These are phyloP conservation scores for Mycosphaerella sp. DNA, from an alignment of 2,329 filamentous ascomycete genomes.

Conservation along the genomic window DNA sequence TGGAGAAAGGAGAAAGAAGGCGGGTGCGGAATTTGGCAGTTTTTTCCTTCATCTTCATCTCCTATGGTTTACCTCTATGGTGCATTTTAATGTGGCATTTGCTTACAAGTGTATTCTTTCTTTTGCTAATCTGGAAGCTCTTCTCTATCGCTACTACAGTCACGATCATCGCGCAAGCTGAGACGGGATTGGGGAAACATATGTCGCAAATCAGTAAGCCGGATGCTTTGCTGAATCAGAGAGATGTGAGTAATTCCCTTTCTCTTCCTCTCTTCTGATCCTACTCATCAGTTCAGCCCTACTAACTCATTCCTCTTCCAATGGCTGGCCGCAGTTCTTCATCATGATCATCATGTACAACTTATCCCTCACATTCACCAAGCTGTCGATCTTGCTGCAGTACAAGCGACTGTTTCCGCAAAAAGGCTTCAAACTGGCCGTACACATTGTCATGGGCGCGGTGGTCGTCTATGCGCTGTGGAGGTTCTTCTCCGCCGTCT, in stretches of 20 bases:
- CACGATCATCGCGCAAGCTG: conserved; percentile 14
- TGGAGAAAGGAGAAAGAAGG: too few relatives aligned
- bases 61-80: too few relatives aligned
- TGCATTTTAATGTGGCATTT: too few relatives aligned
- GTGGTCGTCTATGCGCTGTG: conserved; percentile 31
- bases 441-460: conserved; percentile 29
- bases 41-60: neutral
- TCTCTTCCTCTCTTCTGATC: too few relatives aligned
- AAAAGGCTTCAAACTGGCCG: conserved; percentile 32
- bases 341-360: conserved; percentile 33
- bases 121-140: conserved; percentile 5
- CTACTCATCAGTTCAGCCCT: too few relatives aligned
- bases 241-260: conserved; percentile 10
- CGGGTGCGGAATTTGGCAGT: too few relatives aligned
- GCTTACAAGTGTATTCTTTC: too few relatives aligned
- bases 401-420: conserved; percentile 44
- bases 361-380: conserved; percentile 36
- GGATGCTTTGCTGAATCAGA: conserved; percentile 11
- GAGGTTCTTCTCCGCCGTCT: conserved; percentile 34
- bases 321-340: too few relatives aligned
- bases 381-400: conserved; percentile 44
- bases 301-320: neutral
- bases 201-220: conserved; percentile 2
- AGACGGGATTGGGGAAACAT: conserved; percentile 19
- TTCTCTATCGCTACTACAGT: conserved; percentile 13